Evolutionary conservation across 208 protist genomes (phyloP).

Genomic region (Acanthamoeba healyi): DNA sequence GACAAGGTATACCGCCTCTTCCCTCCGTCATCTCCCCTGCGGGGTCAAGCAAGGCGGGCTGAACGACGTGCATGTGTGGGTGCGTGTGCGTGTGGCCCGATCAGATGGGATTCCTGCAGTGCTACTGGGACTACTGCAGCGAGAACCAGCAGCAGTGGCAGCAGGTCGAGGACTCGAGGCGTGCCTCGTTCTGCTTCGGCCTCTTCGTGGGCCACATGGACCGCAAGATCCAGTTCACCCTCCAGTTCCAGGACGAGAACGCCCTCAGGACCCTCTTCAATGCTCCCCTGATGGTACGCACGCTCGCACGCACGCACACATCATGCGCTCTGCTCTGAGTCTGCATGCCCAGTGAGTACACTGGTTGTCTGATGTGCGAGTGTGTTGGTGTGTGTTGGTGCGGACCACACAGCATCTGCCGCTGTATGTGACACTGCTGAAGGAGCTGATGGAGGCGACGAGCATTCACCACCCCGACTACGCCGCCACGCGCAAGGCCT

Average conservation of each 20-base stretch:
- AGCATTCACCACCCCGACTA: constrained; percentile 43
- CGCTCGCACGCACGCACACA: background rate
- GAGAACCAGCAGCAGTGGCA: background rate
- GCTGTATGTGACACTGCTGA: constrained; percentile 2
- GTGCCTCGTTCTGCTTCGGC: background rate
- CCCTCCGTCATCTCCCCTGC: background rate
- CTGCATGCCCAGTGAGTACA: no score
- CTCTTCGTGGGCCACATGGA: constrained; percentile 5
- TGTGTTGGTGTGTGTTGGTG: background rate
- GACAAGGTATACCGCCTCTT: background rate
- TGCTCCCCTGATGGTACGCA: background rate
- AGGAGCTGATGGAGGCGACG: constrained; percentile 28
- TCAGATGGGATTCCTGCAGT: constrained; percentile 47
- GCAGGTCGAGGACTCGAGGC: background rate
- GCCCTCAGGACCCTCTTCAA: background rate
- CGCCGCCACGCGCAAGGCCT: constrained; percentile 38
- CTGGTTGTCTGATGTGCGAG: no score
- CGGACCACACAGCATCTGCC: constrained; percentile 27
- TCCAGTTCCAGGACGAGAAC: background rate
- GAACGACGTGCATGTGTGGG: no score
- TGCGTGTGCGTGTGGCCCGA: background rate
- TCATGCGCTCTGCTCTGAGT: no score
- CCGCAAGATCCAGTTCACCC: background rate
- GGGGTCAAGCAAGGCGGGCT: background rate
- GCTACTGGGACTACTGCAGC: constrained; percentile 43